A percentile compares a stretch with the other conserved stretches of the same genome.
phyloP scores from a whole-genome alignment of 805 yeast species.

The Cyberlindnera mississippiensis region DNA sequence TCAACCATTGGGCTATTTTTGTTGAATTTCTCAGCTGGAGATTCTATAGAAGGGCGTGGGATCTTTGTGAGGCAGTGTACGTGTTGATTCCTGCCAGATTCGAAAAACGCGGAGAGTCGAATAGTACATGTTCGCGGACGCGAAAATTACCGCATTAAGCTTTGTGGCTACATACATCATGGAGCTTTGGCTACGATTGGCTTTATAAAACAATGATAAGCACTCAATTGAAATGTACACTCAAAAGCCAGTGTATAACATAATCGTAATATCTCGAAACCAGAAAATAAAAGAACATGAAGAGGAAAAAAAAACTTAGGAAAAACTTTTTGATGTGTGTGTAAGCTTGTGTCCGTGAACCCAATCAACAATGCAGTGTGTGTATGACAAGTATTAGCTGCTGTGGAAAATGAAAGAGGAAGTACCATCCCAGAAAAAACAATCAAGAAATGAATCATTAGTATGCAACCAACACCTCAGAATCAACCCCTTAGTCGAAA shows the following conservation, averaged over 20 bases:
- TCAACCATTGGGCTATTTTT: constrained; percentile 55
- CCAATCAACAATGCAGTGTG: neutral
- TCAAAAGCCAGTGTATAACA: too few relatives aligned
- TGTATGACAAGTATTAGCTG: neutral
- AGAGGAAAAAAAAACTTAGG: neutral
- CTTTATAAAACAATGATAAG: too few relatives aligned
- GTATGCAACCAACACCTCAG: neutral
- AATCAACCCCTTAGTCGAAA: constrained; percentile 49
- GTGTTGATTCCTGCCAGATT: neutral
- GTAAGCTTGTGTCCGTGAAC: too few relatives aligned
- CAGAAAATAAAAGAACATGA: neutral
- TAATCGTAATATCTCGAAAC: neutral
- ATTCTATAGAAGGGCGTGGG: too few relatives aligned
- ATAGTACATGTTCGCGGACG: too few relatives aligned
- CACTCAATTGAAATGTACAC: too few relatives aligned
- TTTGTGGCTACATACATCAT: too few relatives aligned
- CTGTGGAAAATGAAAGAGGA: neutral
- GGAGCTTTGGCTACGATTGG: too few relatives aligned
- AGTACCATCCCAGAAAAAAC: neutral
- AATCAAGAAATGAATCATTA: neutral
- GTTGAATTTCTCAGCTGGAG: too few relatives aligned
- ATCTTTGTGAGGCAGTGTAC: neutral
- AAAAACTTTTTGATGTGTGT: constrained; percentile 1
- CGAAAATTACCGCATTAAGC: too few relatives aligned
- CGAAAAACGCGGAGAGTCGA: too few relatives aligned